Percentiles rank a stretch among this genome's conserved stretches.
Conservation (phyloP, 1,284 basidiomycete species). For the Pyrrhoderma lamaoense region DNA sequence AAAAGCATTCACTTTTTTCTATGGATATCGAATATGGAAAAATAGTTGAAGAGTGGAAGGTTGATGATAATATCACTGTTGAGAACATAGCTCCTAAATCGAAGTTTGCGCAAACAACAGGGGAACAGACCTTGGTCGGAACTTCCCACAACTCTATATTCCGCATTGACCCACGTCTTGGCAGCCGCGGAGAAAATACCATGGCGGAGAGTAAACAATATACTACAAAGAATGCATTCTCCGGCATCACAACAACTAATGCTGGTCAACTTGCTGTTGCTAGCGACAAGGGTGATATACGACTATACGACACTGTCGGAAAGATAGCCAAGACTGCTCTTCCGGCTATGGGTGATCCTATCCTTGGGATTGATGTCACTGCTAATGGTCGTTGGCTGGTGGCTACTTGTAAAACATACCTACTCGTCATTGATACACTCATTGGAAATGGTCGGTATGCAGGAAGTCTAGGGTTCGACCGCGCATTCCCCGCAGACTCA, state of each 20-base stretch:
- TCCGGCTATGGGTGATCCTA: slow-evolving; percentile 92
- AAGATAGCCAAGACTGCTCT: slow-evolving; percentile 99
- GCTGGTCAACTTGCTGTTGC: slow-evolving; percentile 87
- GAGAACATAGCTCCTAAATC: slow-evolving; percentile 87
- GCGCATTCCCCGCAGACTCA: slow-evolving; percentile 89
- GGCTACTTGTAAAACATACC: slow-evolving; percentile 92
- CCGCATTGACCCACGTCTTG: slow-evolving; percentile 90
- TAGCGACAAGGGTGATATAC: slow-evolving; percentile 94
- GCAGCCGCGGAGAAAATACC: slow-evolving; percentile 67
- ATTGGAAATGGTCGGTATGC: slow-evolving; percentile 89
- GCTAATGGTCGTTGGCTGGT: slow-evolving; percentile 93
- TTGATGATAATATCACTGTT: slow-evolving; percentile 83
- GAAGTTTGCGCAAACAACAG: slow-evolving; percentile 94
- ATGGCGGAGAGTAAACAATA: slow-evolving; percentile 98
- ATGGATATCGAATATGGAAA: slow-evolving; percentile 96
- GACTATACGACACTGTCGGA: slow-evolving; percentile 92
- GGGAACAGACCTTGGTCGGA: slow-evolving; percentile 90
- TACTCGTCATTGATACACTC: slow-evolving; percentile 91
- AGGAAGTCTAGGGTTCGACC: slow-evolving; percentile 87
- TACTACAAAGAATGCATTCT: slow-evolving; percentile 92
- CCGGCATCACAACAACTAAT: slow-evolving; percentile 85
- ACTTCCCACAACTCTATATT: slow-evolving; percentile 92
- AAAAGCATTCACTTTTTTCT: slow-evolving; percentile 82
- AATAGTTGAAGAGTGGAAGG: slow-evolving; percentile 98
- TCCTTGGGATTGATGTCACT: slow-evolving; percentile 91